Conservation (phyloP, 441 rosid species). For the Eutrema salsugineum region DNA sequence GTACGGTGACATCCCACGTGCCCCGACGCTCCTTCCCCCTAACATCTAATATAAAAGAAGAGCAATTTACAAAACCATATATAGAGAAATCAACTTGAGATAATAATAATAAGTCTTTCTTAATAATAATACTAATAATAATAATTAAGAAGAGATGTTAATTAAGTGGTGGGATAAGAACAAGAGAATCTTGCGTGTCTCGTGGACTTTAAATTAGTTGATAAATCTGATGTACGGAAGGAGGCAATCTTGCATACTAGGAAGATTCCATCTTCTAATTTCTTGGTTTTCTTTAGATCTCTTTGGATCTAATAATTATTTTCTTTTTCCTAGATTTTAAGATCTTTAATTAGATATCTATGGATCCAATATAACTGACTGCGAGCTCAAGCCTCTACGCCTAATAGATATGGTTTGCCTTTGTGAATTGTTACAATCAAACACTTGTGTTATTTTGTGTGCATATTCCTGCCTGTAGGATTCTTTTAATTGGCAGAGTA, state of each 20-base stretch:
- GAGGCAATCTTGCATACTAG: constrained; percentile 9
- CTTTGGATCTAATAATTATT: not conserved
- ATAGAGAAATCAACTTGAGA: not conserved
- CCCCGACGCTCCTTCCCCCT: constrained; percentile 13
- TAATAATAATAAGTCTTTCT: not conserved
- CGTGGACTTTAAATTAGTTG: constrained; percentile 19
- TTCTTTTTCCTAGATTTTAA: not conserved
- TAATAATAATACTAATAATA: not conserved
- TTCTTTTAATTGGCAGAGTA: not conserved
- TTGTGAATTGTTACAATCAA: not conserved
- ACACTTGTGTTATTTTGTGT: not conserved
- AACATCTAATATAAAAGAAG: not conserved
- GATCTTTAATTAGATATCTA: not conserved
- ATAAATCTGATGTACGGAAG: constrained; percentile 21
- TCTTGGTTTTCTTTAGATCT: constrained; percentile 10
- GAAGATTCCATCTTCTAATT: constrained; percentile 21
- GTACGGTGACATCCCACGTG: constrained; percentile 34
- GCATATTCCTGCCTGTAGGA: not conserved
- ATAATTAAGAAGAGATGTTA: constrained; percentile 11
- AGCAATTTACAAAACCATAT: constrained; percentile 6
- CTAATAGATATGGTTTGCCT: not conserved
- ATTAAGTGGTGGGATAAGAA: constrained; percentile 10
- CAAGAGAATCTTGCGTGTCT: constrained; percentile 30
- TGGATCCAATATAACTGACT: not conserved
- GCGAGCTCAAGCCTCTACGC: not conserved